Conservation (phyloP, 345 rosid genomes). For the Rhodomyrtus tomentosa region DNA sequence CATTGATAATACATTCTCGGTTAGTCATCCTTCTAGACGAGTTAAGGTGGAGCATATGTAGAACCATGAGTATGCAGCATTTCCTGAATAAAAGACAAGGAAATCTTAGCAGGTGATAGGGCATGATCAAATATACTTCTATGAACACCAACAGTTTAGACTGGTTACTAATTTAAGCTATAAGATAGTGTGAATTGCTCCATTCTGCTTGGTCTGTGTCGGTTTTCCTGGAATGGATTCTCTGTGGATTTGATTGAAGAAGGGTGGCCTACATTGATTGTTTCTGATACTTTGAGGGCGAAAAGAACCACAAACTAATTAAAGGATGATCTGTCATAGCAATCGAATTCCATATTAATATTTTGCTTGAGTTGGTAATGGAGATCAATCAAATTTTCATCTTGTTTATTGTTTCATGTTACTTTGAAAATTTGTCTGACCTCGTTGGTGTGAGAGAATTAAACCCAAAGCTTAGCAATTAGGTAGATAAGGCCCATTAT, state of each 20-base stretch:
- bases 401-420: background rate
- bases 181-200: background rate
- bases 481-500: background rate
- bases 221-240: background rate
- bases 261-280: background rate
- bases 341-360: background rate
- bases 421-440: background rate
- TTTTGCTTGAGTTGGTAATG: background rate
- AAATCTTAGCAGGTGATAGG: background rate
- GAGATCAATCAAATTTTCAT: background rate
- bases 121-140: background rate
- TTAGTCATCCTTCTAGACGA: background rate
- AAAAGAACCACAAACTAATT: background rate
- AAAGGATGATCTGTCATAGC: background rate
- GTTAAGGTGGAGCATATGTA: background rate
- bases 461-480: background rate
- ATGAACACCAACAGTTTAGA: background rate
- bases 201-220: background rate
- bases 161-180: background rate
- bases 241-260: background rate
- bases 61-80: background rate
- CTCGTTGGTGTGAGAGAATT: background rate
- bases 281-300: background rate
- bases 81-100: background rate
- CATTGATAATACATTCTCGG: background rate